These are phyloP conservation scores for Scalesia atractyloides DNA, from an alignment of 129 eudicot species.

Conservation along the genomic window DNA sequence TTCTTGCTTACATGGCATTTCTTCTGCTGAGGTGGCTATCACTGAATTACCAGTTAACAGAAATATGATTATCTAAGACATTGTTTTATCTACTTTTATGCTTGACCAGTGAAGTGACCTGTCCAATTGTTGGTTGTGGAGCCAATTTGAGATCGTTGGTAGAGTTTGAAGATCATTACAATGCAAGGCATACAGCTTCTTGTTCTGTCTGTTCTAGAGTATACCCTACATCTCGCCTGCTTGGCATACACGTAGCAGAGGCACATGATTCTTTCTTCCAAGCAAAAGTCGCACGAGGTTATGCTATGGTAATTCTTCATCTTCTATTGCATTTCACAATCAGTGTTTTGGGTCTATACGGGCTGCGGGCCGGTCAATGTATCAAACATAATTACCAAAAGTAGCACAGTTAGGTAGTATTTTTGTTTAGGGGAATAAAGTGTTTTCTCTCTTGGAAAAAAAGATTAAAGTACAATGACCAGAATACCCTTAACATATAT, in stretches of 20 bases:
- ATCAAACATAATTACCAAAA: background rate
- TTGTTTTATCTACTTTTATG: conserved; percentile 8
- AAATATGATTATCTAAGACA: background rate
- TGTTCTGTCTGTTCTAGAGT: conserved; percentile 91
- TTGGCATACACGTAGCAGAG: conserved; percentile 89
- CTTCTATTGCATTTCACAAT: background rate
- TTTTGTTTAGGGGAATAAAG: background rate
- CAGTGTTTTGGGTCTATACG: background rate
- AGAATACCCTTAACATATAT: too few relatives aligned
- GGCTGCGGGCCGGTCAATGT: background rate
- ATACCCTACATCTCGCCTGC: conserved; percentile 90
- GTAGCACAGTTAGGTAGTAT: too few relatives aligned
- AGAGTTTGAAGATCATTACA: conserved; percentile 88
- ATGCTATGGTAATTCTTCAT: conserved; percentile 57
- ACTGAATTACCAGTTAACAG: background rate
- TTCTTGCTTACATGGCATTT: conserved; percentile 1
- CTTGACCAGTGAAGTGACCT: conserved; percentile 54
- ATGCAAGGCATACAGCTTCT: conserved; percentile 82
- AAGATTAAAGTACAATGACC: background rate
- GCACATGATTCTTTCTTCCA: conserved; percentile 92
- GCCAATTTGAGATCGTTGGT: conserved; percentile 62
- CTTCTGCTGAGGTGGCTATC: conserved; percentile 8
- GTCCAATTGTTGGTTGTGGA: conserved; percentile 94
- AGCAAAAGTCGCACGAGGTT: conserved; percentile 95
- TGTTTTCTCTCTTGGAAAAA: background rate